Base-by-base conservation (phyloP, 192 early-diverging fungal genomes). In the Diversispora epigaea region DNA sequence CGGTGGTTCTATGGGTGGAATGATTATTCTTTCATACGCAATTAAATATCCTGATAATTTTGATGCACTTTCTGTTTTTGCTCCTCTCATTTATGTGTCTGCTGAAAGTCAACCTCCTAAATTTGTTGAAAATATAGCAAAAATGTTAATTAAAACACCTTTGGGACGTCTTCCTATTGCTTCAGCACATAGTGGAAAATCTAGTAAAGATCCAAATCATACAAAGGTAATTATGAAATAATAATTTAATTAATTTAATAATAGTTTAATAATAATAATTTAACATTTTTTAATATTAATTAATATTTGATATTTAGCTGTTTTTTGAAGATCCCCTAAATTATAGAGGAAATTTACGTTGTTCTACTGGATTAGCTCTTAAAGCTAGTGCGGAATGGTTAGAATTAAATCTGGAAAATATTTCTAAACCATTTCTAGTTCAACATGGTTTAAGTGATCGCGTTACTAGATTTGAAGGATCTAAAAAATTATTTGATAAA, bases 401-500 rank as follows among this genome's bases (percentile, higher is more conserved):
- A 40, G 25, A 52, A 54, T 6, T 14, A 63, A 75, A 75, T 32
- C 61, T 75, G 25, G 47, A 22, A 40, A 19, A 43, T 17, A 22
- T 75, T 8, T 10, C n/a, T 6, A 63, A 75, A 65, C 61, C 73
- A 44, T 75, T 75, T 64, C 39, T 75, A 8, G 47, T 32, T 40
- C 62, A 65, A 41, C 73, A 75, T 54, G 73, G 73, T 19, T n/a
- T 54, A 46, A 41, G n/a, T 52, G 73, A 75, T 44, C 60, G 73
- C 0, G 73, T 64, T 6, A 61, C 57, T 41, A 19, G 39, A 15
- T 41, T 9, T 63, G 40, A 49, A 41, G 55, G 57, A 11, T 41
- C 61, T n/a, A 41, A 43, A 39, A 46, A 65, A 17, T 43, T 75
- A 41, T 54, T 54, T 75, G 19, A 40, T 6, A 45, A 75, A 64